Percentiles rank a stretch among this genome's conserved stretches.
Conservation (phyloP, 805 yeast genomes). For the Wickerhamiella occidentalis region DNA sequence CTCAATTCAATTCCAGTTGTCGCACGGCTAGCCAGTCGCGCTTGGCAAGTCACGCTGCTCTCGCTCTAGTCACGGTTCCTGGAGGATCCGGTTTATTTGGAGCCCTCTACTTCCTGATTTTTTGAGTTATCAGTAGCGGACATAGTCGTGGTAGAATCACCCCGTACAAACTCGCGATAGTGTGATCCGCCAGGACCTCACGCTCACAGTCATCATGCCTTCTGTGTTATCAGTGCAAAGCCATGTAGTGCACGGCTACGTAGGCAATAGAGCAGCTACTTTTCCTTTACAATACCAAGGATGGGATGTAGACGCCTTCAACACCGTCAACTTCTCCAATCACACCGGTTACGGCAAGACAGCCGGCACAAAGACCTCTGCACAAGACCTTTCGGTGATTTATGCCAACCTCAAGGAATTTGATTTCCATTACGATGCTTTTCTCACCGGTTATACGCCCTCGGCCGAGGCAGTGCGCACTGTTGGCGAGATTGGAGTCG, state of each 20-base stretch:
- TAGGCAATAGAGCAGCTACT: constrained; percentile 83
- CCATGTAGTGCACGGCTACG: constrained; percentile 92
- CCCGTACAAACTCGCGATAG: no score
- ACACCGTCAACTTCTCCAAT: constrained; percentile 80
- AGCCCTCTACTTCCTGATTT: no score
- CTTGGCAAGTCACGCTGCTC: no score
- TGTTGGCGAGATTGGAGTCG: constrained; percentile 34
- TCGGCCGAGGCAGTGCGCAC: constrained; percentile 42
- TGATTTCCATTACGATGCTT: constrained; percentile 44
- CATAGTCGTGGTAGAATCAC: no score
- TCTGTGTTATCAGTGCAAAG: constrained; percentile 54
- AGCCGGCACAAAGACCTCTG: constrained; percentile 42
- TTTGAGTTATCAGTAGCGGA: no score
- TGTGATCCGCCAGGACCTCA: no score
- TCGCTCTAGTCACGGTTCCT: no score
- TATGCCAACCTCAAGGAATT: constrained; percentile 44
- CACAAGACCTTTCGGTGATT: constrained; percentile 38
- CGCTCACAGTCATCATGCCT: constrained; percentile 11
- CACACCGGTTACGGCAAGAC: constrained; percentile 80
- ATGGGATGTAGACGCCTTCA: constrained; percentile 86
- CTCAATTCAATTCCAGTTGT: no score
- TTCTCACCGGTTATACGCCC: constrained; percentile 74
- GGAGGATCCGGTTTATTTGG: no score
- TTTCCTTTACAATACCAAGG: constrained; percentile 78
- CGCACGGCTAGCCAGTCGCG: no score